Base-by-base conservation (phyloP, 1,139 yeast species). In the Debaryomycetaceae sp. region DNA sequence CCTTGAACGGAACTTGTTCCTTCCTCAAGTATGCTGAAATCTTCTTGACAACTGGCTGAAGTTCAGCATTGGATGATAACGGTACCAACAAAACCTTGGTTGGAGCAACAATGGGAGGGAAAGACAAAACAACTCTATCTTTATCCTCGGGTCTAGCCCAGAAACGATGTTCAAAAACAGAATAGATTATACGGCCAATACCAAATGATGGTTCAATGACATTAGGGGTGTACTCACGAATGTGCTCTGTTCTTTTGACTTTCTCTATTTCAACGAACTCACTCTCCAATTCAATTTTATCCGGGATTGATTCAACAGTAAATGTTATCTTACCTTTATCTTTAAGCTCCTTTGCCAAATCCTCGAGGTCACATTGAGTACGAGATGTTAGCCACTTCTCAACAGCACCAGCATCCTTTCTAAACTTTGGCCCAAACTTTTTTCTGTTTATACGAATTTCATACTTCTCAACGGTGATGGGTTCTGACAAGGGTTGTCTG, bases 171-270 rank as follows among this genome's bases (percentile, higher is more conserved):
- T 95, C 99, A 62, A 91, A 86, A 55, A 93, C 72, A 40, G 97
- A 80, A 73, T 95, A 95, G 54, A 95, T 76, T 64, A 95, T 89
- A 76, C 99, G 93, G 51, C 99, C 99, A 64, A 95, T 87, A 80
- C 99, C 99, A 61, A 95, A 95, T 6, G 99, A 95, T 52, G 99
- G 99, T 73, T 95, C 99, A 62, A 95, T 95, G 49, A 95, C 99
- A 64, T 89, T 91, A 52, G 99, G 99, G 55, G 91, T 88, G 72
- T 73, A 95, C 72, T 95, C 99, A 65, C 99, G 88, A 48, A 93
- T 78, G 66, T 91, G 96, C 70, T 89, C 96, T 44, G 86, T 84
- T 63, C 83, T 84, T 45, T 85, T 82, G 59, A 81, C 85, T 75
- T 87, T 83, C 58, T 80, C 89, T 63, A 93, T 88, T 53, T 75